Conservation (phyloP, 495 filamentous ascomycete species). For the Aspergillus biplanus region DNA sequence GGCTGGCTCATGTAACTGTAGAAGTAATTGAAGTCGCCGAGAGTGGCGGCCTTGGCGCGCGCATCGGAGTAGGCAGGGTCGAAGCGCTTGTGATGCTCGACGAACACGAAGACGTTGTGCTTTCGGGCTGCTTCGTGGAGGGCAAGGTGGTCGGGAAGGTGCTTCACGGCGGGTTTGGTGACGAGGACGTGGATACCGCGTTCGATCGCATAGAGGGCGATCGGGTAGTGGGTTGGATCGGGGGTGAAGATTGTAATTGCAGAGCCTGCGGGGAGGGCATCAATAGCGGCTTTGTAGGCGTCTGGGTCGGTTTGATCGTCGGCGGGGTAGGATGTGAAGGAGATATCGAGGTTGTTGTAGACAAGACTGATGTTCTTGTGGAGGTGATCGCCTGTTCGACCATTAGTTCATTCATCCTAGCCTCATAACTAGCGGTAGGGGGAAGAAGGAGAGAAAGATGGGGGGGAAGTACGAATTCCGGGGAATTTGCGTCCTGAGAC, state of each 20-base stretch:
- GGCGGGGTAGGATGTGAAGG: slow-evolving; percentile 79
- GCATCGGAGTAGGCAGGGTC: slow-evolving; percentile 93
- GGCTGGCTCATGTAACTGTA: slow-evolving; percentile 97
- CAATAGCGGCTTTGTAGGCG: slow-evolving; percentile 88
- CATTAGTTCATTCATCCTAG: neutral
- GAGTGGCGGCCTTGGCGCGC: slow-evolving; percentile 63
- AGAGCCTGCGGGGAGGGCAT: slow-evolving; percentile 77
- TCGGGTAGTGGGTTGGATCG: slow-evolving; percentile 92
- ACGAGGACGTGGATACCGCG: slow-evolving; percentile 86
- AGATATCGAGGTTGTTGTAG: slow-evolving; percentile 85
- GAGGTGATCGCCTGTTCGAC: slow-evolving; percentile 72
- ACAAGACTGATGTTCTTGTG: slow-evolving; percentile 84
- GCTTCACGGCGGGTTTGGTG: slow-evolving; percentile 93
- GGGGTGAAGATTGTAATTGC: slow-evolving; percentile 98
- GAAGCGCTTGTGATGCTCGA: slow-evolving; percentile 96
- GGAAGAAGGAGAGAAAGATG: neutral
- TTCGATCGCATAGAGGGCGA: slow-evolving; percentile 90
- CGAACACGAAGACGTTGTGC: slow-evolving; percentile 83
- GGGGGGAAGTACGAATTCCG: slow-evolving; percentile 70
- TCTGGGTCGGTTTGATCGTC: slow-evolving; percentile 73
- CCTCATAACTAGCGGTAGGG: neutral
- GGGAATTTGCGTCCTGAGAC: slow-evolving; percentile 87
- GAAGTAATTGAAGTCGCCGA: slow-evolving; percentile 97
- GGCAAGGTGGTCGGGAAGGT: slow-evolving; percentile 73
- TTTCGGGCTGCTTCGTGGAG: slow-evolving; percentile 74